A percentile compares a stretch with the other conserved stretches of the same genome.
Evolutionary conservation across 2,329 filamentous ascomycete species (phyloP).

Genomic region (Celoporthe dispersa): DNA sequence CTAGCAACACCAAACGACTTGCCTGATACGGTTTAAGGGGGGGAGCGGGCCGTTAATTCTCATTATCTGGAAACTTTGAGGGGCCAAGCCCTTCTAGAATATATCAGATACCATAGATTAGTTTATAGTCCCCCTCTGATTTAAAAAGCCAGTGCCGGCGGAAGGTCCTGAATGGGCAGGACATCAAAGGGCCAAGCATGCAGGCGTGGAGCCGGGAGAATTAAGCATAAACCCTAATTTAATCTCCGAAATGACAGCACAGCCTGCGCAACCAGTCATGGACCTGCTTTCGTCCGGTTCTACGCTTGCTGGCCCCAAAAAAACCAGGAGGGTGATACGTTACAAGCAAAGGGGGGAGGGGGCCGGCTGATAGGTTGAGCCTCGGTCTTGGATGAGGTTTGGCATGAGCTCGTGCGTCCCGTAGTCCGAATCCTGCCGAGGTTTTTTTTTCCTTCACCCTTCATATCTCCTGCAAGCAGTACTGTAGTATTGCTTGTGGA

Average conservation of each 20-base stretch:
- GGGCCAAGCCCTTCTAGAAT: background rate
- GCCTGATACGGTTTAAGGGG: background rate
- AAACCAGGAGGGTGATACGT: background rate
- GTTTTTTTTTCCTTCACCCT: background rate
- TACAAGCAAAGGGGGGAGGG: background rate
- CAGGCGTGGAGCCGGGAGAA: background rate
- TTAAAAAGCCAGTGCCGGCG: background rate
- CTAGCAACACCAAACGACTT: background rate
- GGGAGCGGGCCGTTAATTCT: background rate
- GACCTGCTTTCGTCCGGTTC: background rate
- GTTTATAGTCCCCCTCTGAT: background rate
- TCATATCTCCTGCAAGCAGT: background rate
- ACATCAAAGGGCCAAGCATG: background rate
- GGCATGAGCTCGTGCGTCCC: background rate
- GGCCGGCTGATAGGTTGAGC: background rate
- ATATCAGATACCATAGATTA: background rate
- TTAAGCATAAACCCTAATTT: constrained; percentile 18
- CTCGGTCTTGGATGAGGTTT: background rate
- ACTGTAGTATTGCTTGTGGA: background rate
- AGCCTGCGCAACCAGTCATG: background rate
- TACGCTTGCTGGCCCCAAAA: background rate
- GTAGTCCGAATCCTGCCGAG: background rate
- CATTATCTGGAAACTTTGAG: constrained; percentile 2
- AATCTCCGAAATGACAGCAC: background rate
- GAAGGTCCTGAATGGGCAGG: constrained; percentile 4